These are phyloP conservation scores for Lumnitzera racemosa DNA, from an alignment of 345 rosid species.

Conservation along the genomic window DNA sequence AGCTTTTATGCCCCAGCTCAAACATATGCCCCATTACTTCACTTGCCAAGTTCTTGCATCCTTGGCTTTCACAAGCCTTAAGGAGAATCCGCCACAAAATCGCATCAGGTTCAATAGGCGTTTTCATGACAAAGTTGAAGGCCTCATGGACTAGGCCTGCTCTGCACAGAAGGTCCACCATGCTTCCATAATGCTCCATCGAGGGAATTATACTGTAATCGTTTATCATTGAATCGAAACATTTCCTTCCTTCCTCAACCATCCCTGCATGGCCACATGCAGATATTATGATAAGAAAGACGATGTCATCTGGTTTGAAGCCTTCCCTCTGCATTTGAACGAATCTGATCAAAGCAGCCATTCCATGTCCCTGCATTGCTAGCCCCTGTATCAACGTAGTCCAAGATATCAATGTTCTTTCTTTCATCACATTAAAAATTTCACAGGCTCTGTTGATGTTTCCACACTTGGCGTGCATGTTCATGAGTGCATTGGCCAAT, in stretches of 20 bases:
- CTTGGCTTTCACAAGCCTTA: conserved; percentile 24
- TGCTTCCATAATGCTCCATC: conserved; percentile 42
- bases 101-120: conserved; percentile 31
- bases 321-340: conserved; percentile 27
- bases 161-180: conserved; percentile 47
- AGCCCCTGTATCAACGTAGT: conserved; percentile 34
- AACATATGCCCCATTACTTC: conserved; percentile 11
- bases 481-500: conserved; percentile 33
- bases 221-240: conserved; percentile 25
- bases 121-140: conserved; percentile 21
- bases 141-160: conserved; percentile 30
- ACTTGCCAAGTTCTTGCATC: conserved; percentile 15
- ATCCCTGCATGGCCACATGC: conserved; percentile 39
- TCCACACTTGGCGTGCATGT: conserved; percentile 44
- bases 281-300: conserved; percentile 30
- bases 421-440: conserved; percentile 26
- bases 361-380: conserved; percentile 33
- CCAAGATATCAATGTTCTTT: conserved; percentile 35
- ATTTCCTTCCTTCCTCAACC: conserved; percentile 25
- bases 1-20: conserved; percentile 17
- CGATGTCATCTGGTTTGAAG: conserved; percentile 25
- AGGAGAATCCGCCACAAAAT: conserved; percentile 32
- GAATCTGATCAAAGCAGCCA: conserved; percentile 25
- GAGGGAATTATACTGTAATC: conserved; percentile 21
- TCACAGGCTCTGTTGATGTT: conserved; percentile 28